Conservation (phyloP, 768 basidiomycete species). For the Mycena kentingensis region DNA sequence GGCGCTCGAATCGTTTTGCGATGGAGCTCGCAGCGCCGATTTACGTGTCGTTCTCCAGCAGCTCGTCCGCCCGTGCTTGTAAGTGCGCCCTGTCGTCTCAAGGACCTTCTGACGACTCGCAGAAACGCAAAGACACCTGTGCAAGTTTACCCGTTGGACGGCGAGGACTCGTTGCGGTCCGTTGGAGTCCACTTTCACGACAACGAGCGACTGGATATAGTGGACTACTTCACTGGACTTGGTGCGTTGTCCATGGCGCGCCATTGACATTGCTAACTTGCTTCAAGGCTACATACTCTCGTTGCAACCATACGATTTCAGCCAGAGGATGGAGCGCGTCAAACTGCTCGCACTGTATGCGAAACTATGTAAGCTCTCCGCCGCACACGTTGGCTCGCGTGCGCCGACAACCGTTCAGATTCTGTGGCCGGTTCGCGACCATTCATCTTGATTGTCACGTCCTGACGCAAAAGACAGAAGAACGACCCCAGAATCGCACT, state of each 20-base stretch:
- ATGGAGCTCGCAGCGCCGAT: slow-evolving; percentile 1
- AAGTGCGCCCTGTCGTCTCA: not conserved
- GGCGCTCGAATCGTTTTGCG: slow-evolving; percentile 7
- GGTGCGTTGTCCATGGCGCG: slow-evolving; percentile 4
- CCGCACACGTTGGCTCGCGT: slow-evolving; percentile 12
- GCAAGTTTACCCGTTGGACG: not conserved
- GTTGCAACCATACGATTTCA: slow-evolving; percentile 3
- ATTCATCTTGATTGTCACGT: not conserved
- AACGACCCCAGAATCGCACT: slow-evolving; percentile 8
- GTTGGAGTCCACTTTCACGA: slow-evolving; percentile 15
- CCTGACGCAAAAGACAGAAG: not conserved
- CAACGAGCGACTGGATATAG: slow-evolving; percentile 6
- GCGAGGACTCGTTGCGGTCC: not conserved
- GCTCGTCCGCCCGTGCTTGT: slow-evolving; percentile 14
- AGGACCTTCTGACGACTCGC: not conserved
- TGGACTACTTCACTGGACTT: slow-evolving; percentile 13
- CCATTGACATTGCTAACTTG: not conserved
- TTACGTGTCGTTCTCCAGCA: not conserved
- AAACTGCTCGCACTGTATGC: slow-evolving; percentile 15
- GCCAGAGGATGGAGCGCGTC: not conserved
- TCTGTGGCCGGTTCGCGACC: slow-evolving; percentile 5
- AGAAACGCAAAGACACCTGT: slow-evolving; percentile 9
- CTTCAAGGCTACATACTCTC: slow-evolving; percentile 13
- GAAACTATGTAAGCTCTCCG: slow-evolving; percentile 14
- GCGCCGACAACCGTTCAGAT: slow-evolving; percentile 18